phyloP scores from a whole-genome alignment of 108 stramenopile species.

The Skeletonema potamos region DNA sequence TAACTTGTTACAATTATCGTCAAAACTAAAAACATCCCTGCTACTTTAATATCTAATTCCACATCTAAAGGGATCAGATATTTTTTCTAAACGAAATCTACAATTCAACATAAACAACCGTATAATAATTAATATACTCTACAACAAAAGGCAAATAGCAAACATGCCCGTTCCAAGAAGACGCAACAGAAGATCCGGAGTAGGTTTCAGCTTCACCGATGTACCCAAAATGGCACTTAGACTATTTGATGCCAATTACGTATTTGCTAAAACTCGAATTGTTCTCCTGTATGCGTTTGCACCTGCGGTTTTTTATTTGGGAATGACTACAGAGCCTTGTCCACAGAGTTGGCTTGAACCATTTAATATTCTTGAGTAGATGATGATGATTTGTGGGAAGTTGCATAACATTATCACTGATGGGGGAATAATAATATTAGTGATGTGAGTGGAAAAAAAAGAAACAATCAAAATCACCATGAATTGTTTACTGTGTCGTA shows the following conservation, averaged over 20 bases:
- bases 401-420: not conserved
- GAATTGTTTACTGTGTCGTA: not conserved
- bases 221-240: constrained; percentile 49
- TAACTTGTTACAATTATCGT: too few species aligned
- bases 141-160: not conserved
- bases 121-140: not conserved
- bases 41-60: too few species aligned
- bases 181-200: constrained; percentile 55
- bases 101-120: not conserved
- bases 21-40: too few species aligned
- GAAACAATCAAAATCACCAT: not conserved
- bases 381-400: not conserved
- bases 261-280: constrained; percentile 70
- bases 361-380: constrained; percentile 75
- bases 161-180: constrained; percentile 85
- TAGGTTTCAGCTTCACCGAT: constrained; percentile 20
- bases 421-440: not conserved
- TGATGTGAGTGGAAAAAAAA: not conserved
- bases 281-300: constrained; percentile 71
- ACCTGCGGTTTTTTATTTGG: constrained; percentile 72
- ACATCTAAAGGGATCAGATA: too few species aligned
- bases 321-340: constrained; percentile 81
- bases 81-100: too few species aligned
- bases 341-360: constrained; percentile 82
- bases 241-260: constrained; percentile 71